Conservation (phyloP, 768 basidiomycete genomes). For the Lentinula aciculospora region DNA sequence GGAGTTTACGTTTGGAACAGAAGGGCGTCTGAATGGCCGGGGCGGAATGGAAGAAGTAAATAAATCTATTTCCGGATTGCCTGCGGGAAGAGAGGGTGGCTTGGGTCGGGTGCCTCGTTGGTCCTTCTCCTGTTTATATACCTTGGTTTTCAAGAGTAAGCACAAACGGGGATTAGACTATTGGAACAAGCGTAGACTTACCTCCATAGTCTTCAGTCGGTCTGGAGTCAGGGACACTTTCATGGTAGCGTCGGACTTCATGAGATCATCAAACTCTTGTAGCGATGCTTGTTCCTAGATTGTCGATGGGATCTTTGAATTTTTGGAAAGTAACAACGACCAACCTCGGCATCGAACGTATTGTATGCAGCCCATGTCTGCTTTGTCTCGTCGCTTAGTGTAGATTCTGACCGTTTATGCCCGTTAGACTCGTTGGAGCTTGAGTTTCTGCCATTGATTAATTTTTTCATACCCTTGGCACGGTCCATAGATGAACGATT, state of each 20-base stretch:
- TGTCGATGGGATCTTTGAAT: conserved; percentile 2
- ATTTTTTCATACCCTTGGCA: conserved; percentile 54
- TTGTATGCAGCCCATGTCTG: conserved; percentile 25
- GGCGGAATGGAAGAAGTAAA: conserved; percentile 20
- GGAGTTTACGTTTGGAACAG: conserved; percentile 55
- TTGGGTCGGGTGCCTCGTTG: conserved; percentile 33
- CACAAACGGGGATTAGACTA: conserved; percentile 12
- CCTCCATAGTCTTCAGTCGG: conserved; percentile 90
- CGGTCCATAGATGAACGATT: conserved; percentile 60
- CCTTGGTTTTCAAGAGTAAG: conserved; percentile 28
- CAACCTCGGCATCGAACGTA: conserved; percentile 28
- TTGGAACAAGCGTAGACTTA: conserved; percentile 31
- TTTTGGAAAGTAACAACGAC: background rate
- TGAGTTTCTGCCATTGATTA: conserved; percentile 35
- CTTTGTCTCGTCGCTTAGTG: conserved; percentile 45
- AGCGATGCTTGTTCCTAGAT: conserved; percentile 46
- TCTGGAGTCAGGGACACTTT: conserved; percentile 95
- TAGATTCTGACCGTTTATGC: conserved; percentile 52
- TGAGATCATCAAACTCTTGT: conserved; percentile 90
- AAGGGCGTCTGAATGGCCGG: conserved; percentile 32
- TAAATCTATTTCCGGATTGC: conserved; percentile 27
- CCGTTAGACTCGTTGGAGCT: conserved; percentile 37
- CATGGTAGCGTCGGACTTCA: conserved; percentile 88
- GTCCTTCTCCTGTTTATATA: conserved; percentile 72
- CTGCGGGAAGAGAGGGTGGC: conserved; percentile 26